A percentile compares a stretch with the other conserved stretches of the same genome.
phyloP scores from a whole-genome alignment of 2,329 filamentous ascomycete genomes.

The Hypoxylon sp. region DNA sequence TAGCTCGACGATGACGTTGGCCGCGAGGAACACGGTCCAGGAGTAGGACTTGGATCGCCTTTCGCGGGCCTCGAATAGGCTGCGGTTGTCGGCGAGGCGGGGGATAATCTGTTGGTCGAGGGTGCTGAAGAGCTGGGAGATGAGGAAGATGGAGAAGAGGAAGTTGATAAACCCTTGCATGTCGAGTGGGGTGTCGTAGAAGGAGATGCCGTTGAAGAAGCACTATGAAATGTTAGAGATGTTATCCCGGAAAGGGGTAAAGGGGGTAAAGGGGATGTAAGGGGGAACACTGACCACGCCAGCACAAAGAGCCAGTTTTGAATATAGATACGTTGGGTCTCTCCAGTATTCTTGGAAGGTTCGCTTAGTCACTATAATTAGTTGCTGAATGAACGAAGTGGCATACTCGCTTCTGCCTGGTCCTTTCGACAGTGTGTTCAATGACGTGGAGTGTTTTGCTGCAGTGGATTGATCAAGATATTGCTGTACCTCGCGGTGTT shows the following conservation, averaged over 20 bases:
- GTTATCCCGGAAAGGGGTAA: constrained; percentile 50
- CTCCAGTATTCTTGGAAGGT: constrained; percentile 37
- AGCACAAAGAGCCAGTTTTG: constrained; percentile 27
- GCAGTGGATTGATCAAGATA: background rate
- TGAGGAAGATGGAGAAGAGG: constrained; percentile 42
- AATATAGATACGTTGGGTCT: constrained; percentile 29
- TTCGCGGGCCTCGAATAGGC: constrained; percentile 85
- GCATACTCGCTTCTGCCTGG: constrained; percentile 7
- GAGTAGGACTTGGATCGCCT: constrained; percentile 84
- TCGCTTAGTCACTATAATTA: constrained; percentile 24
- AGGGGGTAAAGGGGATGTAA: background rate
- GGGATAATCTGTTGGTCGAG: constrained; percentile 86
- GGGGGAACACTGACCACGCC: constrained; percentile 23
- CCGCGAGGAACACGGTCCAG: constrained; percentile 86
- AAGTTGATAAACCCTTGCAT: constrained; percentile 83
- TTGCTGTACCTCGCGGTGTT: background rate
- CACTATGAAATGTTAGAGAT: constrained; percentile 51
- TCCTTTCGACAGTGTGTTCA: constrained; percentile 53
- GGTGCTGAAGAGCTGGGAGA: constrained; percentile 77
- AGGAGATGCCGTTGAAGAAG: constrained; percentile 85
- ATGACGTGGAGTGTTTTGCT: too few relatives aligned
- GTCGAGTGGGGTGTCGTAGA: constrained; percentile 81
- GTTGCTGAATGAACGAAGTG: constrained; percentile 69
- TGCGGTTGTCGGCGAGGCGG: constrained; percentile 82
- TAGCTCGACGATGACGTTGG: constrained; percentile 85